Percentiles rank a stretch among this genome's conserved stretches.
phyloP scores from a whole-genome alignment of 495 filamentous ascomycete species.

The Xylaria acuta region DNA sequence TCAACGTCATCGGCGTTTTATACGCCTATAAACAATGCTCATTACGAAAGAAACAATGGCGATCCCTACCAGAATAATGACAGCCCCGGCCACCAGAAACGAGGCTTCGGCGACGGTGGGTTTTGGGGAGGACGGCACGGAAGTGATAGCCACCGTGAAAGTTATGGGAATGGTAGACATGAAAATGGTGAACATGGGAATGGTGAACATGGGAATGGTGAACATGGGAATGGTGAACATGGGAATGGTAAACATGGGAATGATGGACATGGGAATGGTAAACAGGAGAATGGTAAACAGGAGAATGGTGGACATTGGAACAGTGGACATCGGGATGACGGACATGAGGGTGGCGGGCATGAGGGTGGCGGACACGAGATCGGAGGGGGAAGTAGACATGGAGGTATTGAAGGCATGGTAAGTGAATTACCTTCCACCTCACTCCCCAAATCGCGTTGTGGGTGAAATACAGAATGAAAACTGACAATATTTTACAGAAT shows the following conservation, averaged over 20 bases:
- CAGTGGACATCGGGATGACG: not conserved
- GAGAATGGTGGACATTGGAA: too few species aligned
- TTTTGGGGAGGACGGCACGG: slow-evolving; percentile 8
- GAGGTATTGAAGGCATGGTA: slow-evolving; percentile 7
- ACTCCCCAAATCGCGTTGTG: not conserved
- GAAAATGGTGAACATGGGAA: not conserved
- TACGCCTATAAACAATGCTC: not conserved
- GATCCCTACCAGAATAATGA: not conserved
- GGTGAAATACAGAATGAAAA: not conserved
- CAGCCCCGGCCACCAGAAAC: not conserved
- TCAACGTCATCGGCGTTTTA: not conserved
- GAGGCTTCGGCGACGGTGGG: slow-evolving; percentile 6
- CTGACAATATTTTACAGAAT: not conserved
- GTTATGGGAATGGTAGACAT: not conserved
- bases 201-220: not conserved
- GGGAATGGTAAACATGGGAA: not conserved
- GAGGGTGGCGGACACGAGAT: not conserved
- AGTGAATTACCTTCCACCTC: not conserved
- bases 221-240: not conserved
- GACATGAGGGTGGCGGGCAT: not conserved
- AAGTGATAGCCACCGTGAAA: not conserved
- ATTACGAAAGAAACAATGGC: not conserved
- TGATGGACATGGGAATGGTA: not conserved
- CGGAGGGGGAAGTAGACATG: not conserved
- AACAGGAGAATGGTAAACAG: too few species aligned